These are phyloP conservation scores for Lepraria neglecta DNA, from an alignment of 495 filamentous ascomycete species.

Conservation along the genomic window DNA sequence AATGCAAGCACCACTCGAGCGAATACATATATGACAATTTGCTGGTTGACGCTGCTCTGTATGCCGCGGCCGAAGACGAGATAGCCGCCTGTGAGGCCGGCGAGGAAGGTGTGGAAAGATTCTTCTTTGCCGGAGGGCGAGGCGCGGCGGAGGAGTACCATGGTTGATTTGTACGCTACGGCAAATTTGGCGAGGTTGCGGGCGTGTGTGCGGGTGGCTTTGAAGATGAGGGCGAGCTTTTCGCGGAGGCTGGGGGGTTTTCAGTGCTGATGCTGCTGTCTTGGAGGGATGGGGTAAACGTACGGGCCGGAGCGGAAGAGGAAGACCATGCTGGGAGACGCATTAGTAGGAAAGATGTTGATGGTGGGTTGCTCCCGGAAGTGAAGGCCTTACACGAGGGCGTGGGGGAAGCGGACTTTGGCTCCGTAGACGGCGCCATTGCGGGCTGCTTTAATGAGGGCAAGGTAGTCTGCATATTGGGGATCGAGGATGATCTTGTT, in stretches of 20 bases:
- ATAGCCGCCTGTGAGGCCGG: slow-evolving; percentile 89
- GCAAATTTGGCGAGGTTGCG: slow-evolving; percentile 87
- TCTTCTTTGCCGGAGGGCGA: slow-evolving; percentile 56
- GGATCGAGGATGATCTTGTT: slow-evolving; percentile 73
- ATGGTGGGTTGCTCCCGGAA: not conserved
- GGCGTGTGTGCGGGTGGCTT: slow-evolving; percentile 85
- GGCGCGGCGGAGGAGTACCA: slow-evolving; percentile 62
- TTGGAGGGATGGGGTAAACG: slow-evolving; percentile 24
- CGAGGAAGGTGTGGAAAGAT: slow-evolving; percentile 75
- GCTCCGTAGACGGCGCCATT: slow-evolving; percentile 96
- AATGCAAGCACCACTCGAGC: slow-evolving; percentile 79
- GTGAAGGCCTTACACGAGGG: slow-evolving; percentile 63
- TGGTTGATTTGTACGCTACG: slow-evolving; percentile 74
- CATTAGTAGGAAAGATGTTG: slow-evolving; percentile 20
- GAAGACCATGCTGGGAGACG: slow-evolving; percentile 67
- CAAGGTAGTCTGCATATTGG: slow-evolving; percentile 70
- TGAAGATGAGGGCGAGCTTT: slow-evolving; percentile 69
- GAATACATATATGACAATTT: slow-evolving; percentile 98
- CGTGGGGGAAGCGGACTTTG: slow-evolving; percentile 98
- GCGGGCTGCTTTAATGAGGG: slow-evolving; percentile 81
- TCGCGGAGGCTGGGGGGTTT: slow-evolving; percentile 54
- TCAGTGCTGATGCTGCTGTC: not conserved
- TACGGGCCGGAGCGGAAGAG: slow-evolving; percentile 89
- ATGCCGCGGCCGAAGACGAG: slow-evolving; percentile 80
- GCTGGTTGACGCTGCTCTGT: slow-evolving; percentile 80